Conservation (phyloP, 495 filamentous ascomycete genomes). For the Thermochaetoides thermophila region DNA sequence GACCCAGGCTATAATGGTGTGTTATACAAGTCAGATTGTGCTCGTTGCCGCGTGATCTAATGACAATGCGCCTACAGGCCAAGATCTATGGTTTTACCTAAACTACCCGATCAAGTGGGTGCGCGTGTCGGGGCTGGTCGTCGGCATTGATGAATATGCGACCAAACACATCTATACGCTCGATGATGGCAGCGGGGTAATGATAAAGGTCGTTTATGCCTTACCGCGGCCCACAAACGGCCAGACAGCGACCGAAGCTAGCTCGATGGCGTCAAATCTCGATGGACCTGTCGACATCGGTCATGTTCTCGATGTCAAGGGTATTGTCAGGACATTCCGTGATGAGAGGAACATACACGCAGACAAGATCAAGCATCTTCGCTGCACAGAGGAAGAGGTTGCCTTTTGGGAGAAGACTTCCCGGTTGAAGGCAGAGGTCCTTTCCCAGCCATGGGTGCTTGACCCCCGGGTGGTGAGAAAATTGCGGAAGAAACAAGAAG, state of each 20-base stretch:
- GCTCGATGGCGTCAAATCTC: slow-evolving; percentile 2
- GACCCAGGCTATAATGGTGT: slow-evolving; percentile 55
- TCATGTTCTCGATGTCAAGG: slow-evolving; percentile 61
- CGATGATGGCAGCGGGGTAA: slow-evolving; percentile 76
- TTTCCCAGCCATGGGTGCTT: slow-evolving; percentile 56
- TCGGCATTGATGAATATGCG: slow-evolving; percentile 54
- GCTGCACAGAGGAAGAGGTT: slow-evolving; percentile 61
- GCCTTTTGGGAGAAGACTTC: slow-evolving; percentile 55
- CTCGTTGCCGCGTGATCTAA: neutral
- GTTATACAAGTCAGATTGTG: slow-evolving; percentile 1
- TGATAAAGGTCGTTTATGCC: slow-evolving; percentile 41
- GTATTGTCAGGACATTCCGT: slow-evolving; percentile 50
- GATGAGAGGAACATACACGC: slow-evolving; percentile 48
- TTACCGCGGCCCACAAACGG: slow-evolving; percentile 9
- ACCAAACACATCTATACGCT: slow-evolving; percentile 50
- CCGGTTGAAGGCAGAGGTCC: slow-evolving; percentile 46
- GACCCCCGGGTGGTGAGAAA: slow-evolving; percentile 35
- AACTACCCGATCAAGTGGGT: slow-evolving; percentile 91
- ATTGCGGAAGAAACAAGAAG: slow-evolving; percentile 37
- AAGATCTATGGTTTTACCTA: slow-evolving; percentile 59
- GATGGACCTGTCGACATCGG: slow-evolving; percentile 44
- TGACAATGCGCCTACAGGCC: slow-evolving; percentile 29
- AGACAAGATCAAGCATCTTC: slow-evolving; percentile 45
- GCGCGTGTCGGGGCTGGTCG: slow-evolving; percentile 59
- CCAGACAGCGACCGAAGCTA: slow-evolving; percentile 1